Conservation (phyloP, 148 eudicot species). For the Cornus controversa region DNA sequence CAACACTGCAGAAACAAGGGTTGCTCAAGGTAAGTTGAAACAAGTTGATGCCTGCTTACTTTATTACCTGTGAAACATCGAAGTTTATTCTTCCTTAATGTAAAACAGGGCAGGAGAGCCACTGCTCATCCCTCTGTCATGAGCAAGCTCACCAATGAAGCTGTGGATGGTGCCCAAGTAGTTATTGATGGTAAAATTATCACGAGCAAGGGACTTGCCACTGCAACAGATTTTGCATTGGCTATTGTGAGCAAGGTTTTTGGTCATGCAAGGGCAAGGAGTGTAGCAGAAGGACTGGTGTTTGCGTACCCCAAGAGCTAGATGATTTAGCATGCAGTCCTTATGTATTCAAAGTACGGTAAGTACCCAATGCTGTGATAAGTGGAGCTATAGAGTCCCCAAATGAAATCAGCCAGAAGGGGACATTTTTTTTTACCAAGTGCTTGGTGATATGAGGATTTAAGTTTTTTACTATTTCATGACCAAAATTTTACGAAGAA, state of each 20-base stretch:
- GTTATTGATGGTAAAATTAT: slow-evolving; percentile 87
- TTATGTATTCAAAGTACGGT: background rate
- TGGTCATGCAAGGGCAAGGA: slow-evolving; percentile 82
- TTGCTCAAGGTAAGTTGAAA: slow-evolving; percentile 59
- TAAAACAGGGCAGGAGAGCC: slow-evolving; percentile 59
- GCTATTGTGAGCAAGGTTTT: slow-evolving; percentile 84
- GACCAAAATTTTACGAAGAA: background rate
- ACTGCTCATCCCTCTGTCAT: slow-evolving; percentile 51
- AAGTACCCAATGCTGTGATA: background rate
- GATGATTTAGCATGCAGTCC: background rate
- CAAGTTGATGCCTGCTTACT: background rate
- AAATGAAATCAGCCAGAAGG: background rate
- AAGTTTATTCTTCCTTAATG: slow-evolving; percentile 5
- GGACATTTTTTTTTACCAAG: background rate
- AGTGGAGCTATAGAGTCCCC: background rate
- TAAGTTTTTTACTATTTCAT: background rate
- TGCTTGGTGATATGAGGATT: background rate
- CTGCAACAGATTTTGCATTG: slow-evolving; percentile 62
- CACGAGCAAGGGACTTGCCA: slow-evolving; percentile 71
- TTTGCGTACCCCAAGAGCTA: slow-evolving; percentile 61
- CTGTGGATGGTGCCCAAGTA: slow-evolving; percentile 49
- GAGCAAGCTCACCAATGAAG: slow-evolving; percentile 27
- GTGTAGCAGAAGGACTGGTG: slow-evolving; percentile 95
- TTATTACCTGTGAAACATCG: background rate
- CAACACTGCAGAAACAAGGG: slow-evolving; percentile 67